Evolutionary conservation across 768 basidiomycete genomes (phyloP).

Genomic region (Pleurotus salmoneostramineus): DNA sequence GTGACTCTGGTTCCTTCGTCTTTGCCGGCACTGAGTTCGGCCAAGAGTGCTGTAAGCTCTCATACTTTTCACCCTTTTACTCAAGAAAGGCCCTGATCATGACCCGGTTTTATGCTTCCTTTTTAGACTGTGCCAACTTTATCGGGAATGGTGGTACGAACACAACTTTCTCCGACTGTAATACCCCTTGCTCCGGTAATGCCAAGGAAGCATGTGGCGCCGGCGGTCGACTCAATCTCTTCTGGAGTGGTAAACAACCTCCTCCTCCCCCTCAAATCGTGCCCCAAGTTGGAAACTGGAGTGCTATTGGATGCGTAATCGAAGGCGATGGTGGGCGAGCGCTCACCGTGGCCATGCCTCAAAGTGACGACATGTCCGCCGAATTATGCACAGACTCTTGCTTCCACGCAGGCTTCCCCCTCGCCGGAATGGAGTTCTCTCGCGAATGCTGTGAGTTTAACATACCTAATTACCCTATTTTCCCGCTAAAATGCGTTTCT

Average conservation of each 20-base stretch:
- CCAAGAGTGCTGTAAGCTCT: slow-evolving; percentile 15
- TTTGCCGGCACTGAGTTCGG: slow-evolving; percentile 70
- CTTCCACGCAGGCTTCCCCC: slow-evolving; percentile 42
- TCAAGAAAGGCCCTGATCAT: too few species aligned
- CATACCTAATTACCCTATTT: slow-evolving; percentile 8
- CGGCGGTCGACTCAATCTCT: slow-evolving; percentile 55
- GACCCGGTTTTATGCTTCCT: background rate
- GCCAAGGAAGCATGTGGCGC: slow-evolving; percentile 57
- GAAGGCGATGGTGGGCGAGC: slow-evolving; percentile 40
- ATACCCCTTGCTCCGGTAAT: slow-evolving; percentile 58
- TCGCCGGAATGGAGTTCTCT: slow-evolving; percentile 37
- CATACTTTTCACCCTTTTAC: background rate
- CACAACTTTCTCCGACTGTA: slow-evolving; percentile 50
- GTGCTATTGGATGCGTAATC: slow-evolving; percentile 66
- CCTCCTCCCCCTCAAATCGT: slow-evolving; percentile 52
- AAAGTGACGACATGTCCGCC: slow-evolving; percentile 43
- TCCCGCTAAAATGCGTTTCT: slow-evolving; percentile 8
- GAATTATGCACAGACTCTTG: slow-evolving; percentile 60
- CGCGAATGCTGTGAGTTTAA: slow-evolving; percentile 50
- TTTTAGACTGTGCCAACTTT: slow-evolving; percentile 59
- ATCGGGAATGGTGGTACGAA: slow-evolving; percentile 42
- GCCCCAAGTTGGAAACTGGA: slow-evolving; percentile 58
- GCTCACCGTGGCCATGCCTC: slow-evolving; percentile 29
- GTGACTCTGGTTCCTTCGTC: slow-evolving; percentile 41
- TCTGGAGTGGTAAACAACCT: slow-evolving; percentile 56